These are phyloP conservation scores for Termitomyces sp. DNA, from an alignment of 768 basidiomycete species.

Conservation along the genomic window DNA sequence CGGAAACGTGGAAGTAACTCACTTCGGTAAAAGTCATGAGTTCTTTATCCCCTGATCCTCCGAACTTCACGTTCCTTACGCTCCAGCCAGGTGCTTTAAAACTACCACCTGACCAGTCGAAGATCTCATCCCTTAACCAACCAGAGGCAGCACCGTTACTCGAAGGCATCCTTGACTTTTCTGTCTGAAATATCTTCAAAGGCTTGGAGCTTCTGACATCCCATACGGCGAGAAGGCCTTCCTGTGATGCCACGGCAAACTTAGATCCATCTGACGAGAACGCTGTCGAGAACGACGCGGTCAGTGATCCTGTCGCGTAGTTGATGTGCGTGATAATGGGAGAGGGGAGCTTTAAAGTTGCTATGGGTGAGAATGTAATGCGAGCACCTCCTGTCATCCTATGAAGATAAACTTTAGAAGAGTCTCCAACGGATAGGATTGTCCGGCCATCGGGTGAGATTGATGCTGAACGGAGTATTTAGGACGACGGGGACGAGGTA, in stretches of 20 bases:
- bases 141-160: conserved; percentile 38
- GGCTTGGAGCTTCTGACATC: conserved; percentile 73
- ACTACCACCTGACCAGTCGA: conserved; percentile 58
- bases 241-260: conserved; percentile 81
- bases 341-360: conserved; percentile 62
- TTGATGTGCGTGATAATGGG: conserved; percentile 34
- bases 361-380: conserved; percentile 60
- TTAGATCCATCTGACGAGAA: conserved; percentile 73
- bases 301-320: conserved; percentile 37
- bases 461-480: conserved; percentile 50
- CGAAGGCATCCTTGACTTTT: conserved; percentile 27
- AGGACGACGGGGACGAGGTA: neutral
- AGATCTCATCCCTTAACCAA: conserved; percentile 58
- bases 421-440: conserved; percentile 88
- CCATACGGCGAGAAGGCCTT: conserved; percentile 77
- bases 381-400: conserved; percentile 60
- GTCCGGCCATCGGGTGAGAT: conserved; percentile 86
- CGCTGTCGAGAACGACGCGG: conserved; percentile 76
- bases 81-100: conserved; percentile 75
- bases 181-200: conserved; percentile 62
- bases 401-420: conserved; percentile 79
- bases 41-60: conserved; percentile 62
- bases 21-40: conserved; percentile 91
- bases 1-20: conserved; percentile 14
- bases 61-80: conserved; percentile 83